These are phyloP conservation scores for Suhomyces bokatorum DNA, from an alignment of 1,139 yeast genomes.

Conservation along the genomic window DNA sequence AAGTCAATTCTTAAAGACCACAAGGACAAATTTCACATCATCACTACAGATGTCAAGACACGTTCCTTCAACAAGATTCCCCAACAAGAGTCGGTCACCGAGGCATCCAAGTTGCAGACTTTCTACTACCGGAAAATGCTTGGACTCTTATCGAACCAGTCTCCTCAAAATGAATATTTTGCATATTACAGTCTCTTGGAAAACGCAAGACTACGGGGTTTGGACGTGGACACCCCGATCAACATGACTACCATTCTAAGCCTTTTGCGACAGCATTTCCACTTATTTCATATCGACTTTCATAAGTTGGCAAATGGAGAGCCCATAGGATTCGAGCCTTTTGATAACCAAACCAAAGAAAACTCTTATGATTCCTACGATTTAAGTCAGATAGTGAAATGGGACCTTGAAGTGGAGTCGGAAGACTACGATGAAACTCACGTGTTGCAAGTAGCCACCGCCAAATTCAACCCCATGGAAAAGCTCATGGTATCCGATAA, in stretches of 20 bases:
- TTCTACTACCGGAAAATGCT: slow-evolving; percentile 45
- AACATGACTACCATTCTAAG: slow-evolving; percentile 37
- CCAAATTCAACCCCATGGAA: slow-evolving; percentile 1
- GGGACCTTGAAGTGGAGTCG: not conserved
- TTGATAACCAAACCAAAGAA: slow-evolving; percentile 27
- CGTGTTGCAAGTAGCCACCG: not conserved
- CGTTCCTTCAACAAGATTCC: slow-evolving; percentile 47
- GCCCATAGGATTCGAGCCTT: slow-evolving; percentile 41
- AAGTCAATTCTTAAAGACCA: slow-evolving; percentile 20
- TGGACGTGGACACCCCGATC: slow-evolving; percentile 53
- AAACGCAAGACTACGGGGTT: slow-evolving; percentile 46
- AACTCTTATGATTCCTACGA: slow-evolving; percentile 11
- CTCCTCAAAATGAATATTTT: slow-evolving; percentile 5
- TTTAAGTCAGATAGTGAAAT: slow-evolving; percentile 6
- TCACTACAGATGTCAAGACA: slow-evolving; percentile 58
- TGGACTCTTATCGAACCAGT: slow-evolving; percentile 15
- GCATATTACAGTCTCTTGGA: slow-evolving; percentile 29
- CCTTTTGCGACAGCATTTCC: slow-evolving; percentile 36
- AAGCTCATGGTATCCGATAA: slow-evolving; percentile 2
- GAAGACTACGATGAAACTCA: not conserved
- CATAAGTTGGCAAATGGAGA: slow-evolving; percentile 46
- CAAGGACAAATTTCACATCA: slow-evolving; percentile 9
- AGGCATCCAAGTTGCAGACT: slow-evolving; percentile 56
- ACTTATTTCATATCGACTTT: slow-evolving; percentile 45
- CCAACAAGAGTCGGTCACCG: slow-evolving; percentile 44